These are phyloP conservation scores for Hypoxylon fragiforme DNA, from an alignment of 495 filamentous ascomycete genomes.

Conservation along the genomic window DNA sequence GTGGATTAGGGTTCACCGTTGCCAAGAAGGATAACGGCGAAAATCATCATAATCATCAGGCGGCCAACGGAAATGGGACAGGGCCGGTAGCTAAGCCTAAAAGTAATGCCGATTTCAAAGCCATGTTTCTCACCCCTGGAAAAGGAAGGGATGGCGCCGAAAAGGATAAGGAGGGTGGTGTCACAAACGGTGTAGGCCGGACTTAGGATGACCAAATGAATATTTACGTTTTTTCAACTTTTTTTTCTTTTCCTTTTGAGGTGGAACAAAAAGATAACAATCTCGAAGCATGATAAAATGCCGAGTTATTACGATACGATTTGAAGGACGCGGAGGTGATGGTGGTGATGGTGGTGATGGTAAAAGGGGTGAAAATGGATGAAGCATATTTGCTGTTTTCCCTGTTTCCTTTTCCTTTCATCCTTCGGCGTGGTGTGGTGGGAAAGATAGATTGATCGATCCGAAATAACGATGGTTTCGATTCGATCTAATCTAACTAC, in stretches of 20 bases:
- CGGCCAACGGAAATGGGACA: conserved; percentile 27
- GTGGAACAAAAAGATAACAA: too few species aligned
- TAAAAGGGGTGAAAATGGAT: not conserved
- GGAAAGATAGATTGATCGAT: too few species aligned
- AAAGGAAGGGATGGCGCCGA: conserved; percentile 3
- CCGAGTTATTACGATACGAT: too few species aligned
- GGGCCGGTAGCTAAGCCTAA: conserved; percentile 52
- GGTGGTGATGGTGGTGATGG: too few species aligned
- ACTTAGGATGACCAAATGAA: conserved; percentile 5
- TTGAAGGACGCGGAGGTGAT: too few species aligned
- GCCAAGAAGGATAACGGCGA: conserved; percentile 41
- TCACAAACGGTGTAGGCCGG: not conserved
- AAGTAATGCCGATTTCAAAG: conserved; percentile 88
- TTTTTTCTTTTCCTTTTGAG: not conserved
- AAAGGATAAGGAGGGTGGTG: conserved; percentile 2
- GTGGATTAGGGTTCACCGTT: conserved; percentile 51
- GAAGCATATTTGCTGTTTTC: not conserved
- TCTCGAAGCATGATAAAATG: too few species aligned
- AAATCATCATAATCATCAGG: conserved; percentile 1
- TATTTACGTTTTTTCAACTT: not conserved
- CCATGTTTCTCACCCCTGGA: conserved; percentile 60
- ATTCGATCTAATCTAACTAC: too few species aligned
- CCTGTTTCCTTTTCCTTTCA: not conserved
- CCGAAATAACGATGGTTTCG: not conserved
- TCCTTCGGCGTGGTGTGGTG: not conserved